Conservation (phyloP, 306 rosid species). For the Rubus idaeus region DNA sequence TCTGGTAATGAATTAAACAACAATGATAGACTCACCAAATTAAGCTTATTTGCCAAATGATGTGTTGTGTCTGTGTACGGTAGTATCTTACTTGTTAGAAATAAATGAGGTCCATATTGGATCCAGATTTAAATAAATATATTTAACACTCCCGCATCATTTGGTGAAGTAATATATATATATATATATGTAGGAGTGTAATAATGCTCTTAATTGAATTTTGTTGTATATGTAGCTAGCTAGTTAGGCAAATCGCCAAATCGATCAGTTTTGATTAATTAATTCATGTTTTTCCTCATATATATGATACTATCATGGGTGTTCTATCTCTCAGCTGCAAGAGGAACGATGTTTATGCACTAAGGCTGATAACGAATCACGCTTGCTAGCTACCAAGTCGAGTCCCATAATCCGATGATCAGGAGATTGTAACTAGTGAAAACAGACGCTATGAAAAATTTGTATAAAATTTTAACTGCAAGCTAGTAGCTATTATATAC, state of each 20-base stretch:
- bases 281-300: not conserved
- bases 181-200: not conserved
- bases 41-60: not conserved
- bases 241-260: not conserved
- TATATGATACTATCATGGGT: not conserved
- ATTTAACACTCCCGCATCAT: not conserved
- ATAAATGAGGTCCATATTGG: slow-evolving; percentile 19
- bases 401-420: not conserved
- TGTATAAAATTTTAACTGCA: not conserved
- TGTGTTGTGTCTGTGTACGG: not conserved
- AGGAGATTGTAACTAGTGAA: slow-evolving; percentile 13
- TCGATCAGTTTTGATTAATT: not conserved
- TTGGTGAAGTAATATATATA: not conserved
- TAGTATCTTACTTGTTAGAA: not conserved
- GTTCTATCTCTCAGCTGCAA: slow-evolving; percentile 17
- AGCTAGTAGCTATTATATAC: not conserved
- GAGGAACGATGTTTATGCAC: not conserved
- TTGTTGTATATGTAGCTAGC: not conserved
- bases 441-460: slow-evolving; percentile 13
- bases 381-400: slow-evolving; percentile 14
- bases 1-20: slow-evolving; percentile 1
- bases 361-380: not conserved
- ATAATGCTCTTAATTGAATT: not conserved
- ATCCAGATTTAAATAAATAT: not conserved
- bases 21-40: not conserved